Conservation (phyloP, 805 yeast genomes). For the Saccharomyces mikatae region DNA sequence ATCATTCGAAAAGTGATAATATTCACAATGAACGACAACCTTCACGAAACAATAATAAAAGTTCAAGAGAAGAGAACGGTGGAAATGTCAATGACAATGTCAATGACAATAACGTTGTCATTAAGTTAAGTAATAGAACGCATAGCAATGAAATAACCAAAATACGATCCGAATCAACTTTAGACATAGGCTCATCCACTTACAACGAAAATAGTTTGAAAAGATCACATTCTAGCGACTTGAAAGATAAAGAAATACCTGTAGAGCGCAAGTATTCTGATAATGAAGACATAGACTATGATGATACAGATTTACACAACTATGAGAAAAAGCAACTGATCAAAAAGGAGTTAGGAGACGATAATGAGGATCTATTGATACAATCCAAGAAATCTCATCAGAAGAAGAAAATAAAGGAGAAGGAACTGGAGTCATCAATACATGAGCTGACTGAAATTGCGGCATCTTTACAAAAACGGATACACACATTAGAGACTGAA, state of each 20-base stretch:
- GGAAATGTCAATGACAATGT: background rate
- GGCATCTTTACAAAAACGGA: slow-evolving; percentile 55
- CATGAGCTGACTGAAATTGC: slow-evolving; percentile 66
- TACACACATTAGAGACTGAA: slow-evolving; percentile 88
- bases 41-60: background rate
- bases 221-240: background rate
- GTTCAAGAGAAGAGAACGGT: background rate
- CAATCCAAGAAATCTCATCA: slow-evolving; percentile 11
- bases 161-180: background rate
- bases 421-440: slow-evolving; percentile 74
- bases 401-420: slow-evolving; percentile 86
- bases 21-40: background rate
- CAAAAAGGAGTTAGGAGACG: background rate
- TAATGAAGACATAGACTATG: background rate
- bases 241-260: background rate
- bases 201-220: background rate
- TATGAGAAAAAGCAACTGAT: background rate
- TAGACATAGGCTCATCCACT: background rate
- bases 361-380: slow-evolving; percentile 1
- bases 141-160: background rate
- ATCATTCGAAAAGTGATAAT: background rate
- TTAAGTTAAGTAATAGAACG: background rate
- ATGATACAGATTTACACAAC: background rate
- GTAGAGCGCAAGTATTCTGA: background rate
- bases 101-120: background rate